Evolutionary conservation across 768 basidiomycete genomes (phyloP).

Genomic region (Sarcodon aspratus): DNA sequence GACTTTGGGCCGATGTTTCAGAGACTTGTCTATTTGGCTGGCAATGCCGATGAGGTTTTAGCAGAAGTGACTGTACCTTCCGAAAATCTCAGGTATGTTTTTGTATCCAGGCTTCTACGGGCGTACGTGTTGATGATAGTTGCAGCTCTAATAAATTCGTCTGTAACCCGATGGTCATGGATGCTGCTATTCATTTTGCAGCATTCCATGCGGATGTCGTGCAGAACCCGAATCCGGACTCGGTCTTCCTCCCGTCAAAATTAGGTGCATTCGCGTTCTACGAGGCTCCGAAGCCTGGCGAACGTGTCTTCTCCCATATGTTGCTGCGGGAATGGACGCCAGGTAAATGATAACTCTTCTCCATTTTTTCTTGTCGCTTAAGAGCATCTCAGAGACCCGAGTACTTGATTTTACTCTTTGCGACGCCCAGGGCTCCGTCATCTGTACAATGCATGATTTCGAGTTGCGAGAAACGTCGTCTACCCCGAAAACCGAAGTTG

Average conservation of each 20-base stretch:
- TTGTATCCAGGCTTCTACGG: too few relatives aligned
- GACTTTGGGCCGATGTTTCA: constrained; percentile 16
- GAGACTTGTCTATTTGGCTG: constrained; percentile 1
- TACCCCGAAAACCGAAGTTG: background rate
- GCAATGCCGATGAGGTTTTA: background rate
- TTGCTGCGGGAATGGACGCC: constrained; percentile 18
- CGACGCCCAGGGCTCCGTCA: background rate
- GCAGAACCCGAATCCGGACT: constrained; percentile 15
- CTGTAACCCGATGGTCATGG: constrained; percentile 25
- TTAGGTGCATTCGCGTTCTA: constrained; percentile 7
- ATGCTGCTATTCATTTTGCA: constrained; percentile 22
- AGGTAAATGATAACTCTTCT: background rate
- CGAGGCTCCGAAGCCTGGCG: constrained; percentile 8
- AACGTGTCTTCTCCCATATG: constrained; percentile 13
- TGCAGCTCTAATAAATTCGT: constrained; percentile 15
- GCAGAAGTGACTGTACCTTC: background rate
- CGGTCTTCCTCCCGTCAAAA: constrained; percentile 22
- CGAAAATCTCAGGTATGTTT: background rate
- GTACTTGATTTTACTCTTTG: background rate
- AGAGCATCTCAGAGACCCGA: background rate
- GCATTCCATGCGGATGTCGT: constrained; percentile 20
- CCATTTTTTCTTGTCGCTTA: background rate
- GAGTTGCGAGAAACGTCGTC: background rate
- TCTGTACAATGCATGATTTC: background rate
- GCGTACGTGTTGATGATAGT: background rate